Evolutionary conservation across 805 yeast genomes (phyloP), one percentile per base, ranked within the genome.

Genomic region (Candida xyloterini): DNA sequence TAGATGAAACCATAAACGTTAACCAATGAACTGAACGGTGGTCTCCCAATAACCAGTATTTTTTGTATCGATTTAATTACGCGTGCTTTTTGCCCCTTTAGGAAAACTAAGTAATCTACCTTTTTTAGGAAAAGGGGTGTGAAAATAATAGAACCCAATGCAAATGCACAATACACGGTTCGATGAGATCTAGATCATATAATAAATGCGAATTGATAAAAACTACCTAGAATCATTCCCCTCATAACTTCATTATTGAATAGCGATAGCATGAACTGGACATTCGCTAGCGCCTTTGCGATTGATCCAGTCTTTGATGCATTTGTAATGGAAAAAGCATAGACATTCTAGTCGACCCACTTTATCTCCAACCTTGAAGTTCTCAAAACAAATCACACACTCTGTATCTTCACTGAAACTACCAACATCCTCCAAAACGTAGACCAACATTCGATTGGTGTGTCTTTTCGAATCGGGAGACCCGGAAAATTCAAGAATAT

Each of bases 381-480:
- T 95, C 58, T 93, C 99, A 46, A 91, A 77, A 56, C 99, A 93
- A 16, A 93, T 91, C 11, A 88, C 91, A 60, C 99, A 93, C 60
- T 93, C 98, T 34, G 78, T 77, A 24, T 71, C 79, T 13, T 67
- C 69, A 20, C 65, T 56, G 11, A 56, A 43, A 2, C 16, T 24
- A 28, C 62, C 56, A 18, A 73, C 71, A 34, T 50, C 43, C 0
- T 79, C 78, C 34, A 76, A 67, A 36, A 68, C 75, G 59, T 85
- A 88, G 1, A 89, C 93, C 35, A 93, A 67, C 97, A 93, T 90
- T 44, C 95, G 73, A 58, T 90, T 90, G 22, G 74, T 67, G 4
- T 71, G 65, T 30, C 88, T 61, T 36, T 71, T 71, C 38, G 74
- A 73, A 25, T 74, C 75, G 5, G 79, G 76, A 27, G 78, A 70